phyloP scores from a whole-genome alignment of 2,329 filamentous ascomycete species.

The Didymellaceae sp. region DNA sequence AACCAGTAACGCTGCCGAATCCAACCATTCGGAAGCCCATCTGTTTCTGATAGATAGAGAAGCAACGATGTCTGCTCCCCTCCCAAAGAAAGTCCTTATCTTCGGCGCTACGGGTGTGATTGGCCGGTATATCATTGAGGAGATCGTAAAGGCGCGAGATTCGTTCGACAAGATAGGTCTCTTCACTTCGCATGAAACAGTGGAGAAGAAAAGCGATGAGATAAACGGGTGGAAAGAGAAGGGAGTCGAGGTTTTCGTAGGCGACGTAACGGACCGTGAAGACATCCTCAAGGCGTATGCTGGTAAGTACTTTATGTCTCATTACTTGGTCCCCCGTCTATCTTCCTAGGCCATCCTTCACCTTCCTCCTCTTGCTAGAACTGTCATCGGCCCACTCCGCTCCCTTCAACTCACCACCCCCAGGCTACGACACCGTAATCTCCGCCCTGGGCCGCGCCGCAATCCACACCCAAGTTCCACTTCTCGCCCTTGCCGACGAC shows the following conservation, averaged over 20 bases:
- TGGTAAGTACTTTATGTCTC: constrained; percentile 36
- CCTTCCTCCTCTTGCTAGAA: neutral
- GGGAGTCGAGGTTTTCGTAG: constrained; percentile 62
- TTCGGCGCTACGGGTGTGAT: constrained; percentile 62
- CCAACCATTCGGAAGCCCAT: too few species aligned
- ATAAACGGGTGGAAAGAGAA: constrained; percentile 56
- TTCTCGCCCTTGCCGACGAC: constrained; percentile 66
- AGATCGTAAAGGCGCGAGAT: constrained; percentile 55
- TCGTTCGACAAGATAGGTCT: constrained; percentile 61
- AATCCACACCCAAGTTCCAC: constrained; percentile 65
- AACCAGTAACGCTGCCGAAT: too few species aligned
- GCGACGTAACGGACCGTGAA: constrained; percentile 61
- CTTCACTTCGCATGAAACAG: constrained; percentile 62
- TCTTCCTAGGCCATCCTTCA: neutral
- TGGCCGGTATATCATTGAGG: constrained; percentile 58
- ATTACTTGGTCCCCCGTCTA: neutral
- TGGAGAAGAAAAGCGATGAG: constrained; percentile 57
- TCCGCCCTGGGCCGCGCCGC: constrained; percentile 69
- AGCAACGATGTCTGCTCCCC: constrained; percentile 15
- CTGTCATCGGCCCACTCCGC: too few species aligned
- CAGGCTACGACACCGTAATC: constrained; percentile 68
- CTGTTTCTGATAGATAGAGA: too few species aligned
- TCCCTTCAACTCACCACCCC: too few species aligned
- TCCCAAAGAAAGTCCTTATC: constrained; percentile 55
- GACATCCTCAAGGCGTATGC: constrained; percentile 65